Evolutionary conservation across 1,284 basidiomycete genomes (phyloP).

Genomic region (Pseudozyma hubeiensis): DNA sequence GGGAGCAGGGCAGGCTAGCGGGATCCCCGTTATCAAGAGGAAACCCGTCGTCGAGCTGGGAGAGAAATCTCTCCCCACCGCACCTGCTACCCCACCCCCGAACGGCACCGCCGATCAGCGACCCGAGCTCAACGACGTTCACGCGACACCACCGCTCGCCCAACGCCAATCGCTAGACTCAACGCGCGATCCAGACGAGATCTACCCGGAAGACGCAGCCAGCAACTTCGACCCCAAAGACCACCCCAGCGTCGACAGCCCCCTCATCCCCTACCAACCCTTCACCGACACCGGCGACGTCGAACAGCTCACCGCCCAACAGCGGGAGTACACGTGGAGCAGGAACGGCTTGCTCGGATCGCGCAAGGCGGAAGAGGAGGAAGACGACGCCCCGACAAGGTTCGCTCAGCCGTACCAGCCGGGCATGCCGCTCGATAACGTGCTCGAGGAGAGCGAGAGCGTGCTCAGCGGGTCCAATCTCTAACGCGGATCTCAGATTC

Average conservation of each 20-base stretch:
- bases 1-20: not conserved
- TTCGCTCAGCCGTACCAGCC: slow-evolving; percentile 59
- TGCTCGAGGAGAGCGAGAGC: slow-evolving; percentile 59
- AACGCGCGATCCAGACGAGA: slow-evolving; percentile 40
- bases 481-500: not conserved
- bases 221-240: slow-evolving; percentile 41
- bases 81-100: not conserved
- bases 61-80: slow-evolving; percentile 18
- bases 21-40: not conserved
- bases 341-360: not conserved
- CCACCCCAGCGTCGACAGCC: slow-evolving; percentile 6
- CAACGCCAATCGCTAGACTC: slow-evolving; percentile 10
- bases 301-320: slow-evolving; percentile 2
- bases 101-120: not conserved
- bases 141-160: not conserved
- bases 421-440: slow-evolving; percentile 61
- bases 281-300: not conserved
- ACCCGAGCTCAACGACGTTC: too few species aligned
- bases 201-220: slow-evolving; percentile 62
- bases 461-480: slow-evolving; percentile 41
- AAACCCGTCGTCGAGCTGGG: not conserved
- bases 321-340: not conserved
- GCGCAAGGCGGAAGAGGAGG: slow-evolving; percentile 11
- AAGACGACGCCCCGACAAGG: slow-evolving; percentile 15
- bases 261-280: not conserved